Evolutionary conservation across 2,329 filamentous ascomycete species (phyloP).

Genomic region (Colletotrichum camelliae): DNA sequence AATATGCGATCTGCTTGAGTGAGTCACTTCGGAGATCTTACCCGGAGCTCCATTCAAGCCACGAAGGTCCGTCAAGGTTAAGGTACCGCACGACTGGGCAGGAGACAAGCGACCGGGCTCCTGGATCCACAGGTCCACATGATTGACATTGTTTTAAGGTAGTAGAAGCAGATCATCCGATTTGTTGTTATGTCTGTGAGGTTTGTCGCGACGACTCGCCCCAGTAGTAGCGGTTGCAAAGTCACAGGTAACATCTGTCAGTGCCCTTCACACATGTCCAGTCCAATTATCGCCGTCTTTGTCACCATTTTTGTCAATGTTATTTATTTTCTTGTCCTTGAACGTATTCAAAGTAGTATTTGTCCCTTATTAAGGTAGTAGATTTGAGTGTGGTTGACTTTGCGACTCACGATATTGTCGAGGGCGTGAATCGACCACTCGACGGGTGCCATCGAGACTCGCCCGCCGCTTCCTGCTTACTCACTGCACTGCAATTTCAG

Average conservation of each 20-base stretch:
- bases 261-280: too few relatives aligned
- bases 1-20: not conserved
- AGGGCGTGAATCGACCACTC: not conserved
- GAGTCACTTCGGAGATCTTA: not conserved
- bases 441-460: not conserved
- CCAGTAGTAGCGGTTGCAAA: not conserved
- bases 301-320: too few relatives aligned
- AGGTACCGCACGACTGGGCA: not conserved
- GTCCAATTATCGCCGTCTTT: too few relatives aligned
- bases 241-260: too few relatives aligned
- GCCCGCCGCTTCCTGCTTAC: not conserved
- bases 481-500: not conserved
- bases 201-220: not conserved
- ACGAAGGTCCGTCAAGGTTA: not conserved
- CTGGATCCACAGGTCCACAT: not conserved
- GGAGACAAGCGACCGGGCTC: not conserved
- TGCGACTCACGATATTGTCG: not conserved
- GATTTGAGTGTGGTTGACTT: not conserved
- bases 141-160: not conserved
- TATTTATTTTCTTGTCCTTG: too few relatives aligned
- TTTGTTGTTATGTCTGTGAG: not conserved
- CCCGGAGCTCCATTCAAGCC: not conserved
- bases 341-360: too few relatives aligned
- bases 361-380: not conserved
- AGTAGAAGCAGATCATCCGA: fast-evolving